phyloP scores from a whole-genome alignment of 441 rosid species.

The Raphanus hybrid region DNA sequence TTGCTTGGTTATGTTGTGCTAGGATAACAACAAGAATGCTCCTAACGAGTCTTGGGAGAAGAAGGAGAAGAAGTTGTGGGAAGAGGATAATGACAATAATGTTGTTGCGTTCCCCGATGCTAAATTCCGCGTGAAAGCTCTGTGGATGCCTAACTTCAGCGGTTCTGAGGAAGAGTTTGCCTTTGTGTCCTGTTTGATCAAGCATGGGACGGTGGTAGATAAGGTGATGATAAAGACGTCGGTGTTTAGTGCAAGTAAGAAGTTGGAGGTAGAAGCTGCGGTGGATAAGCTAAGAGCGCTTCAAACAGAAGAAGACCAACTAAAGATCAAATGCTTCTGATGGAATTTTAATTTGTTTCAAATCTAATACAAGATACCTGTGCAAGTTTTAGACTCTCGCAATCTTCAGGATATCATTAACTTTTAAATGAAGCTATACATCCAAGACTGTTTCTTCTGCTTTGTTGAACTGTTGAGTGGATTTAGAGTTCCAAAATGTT shows the following conservation, averaged over 20 bases:
- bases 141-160: background rate
- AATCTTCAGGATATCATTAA: too few relatives aligned
- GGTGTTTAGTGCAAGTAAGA: background rate
- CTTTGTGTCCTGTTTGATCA: background rate
- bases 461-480: too few relatives aligned
- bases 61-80: background rate
- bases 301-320: background rate
- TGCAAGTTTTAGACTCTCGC: too few relatives aligned
- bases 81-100: background rate
- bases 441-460: too few relatives aligned
- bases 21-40: background rate
- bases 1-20: background rate
- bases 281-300: background rate
- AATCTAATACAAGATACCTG: too few relatives aligned
- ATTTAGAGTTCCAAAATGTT: too few relatives aligned
- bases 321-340: background rate
- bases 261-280: background rate
- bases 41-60: background rate
- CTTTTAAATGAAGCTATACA: too few relatives aligned
- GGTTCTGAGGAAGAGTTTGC: background rate
- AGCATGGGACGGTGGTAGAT: background rate
- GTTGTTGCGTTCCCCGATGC: background rate
- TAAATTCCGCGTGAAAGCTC: background rate
- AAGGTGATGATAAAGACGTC: background rate
- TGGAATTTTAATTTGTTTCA: too few relatives aligned